Evolutionary conservation across 805 yeast species (phyloP).

Genomic region (Yarrowia sp.): DNA sequence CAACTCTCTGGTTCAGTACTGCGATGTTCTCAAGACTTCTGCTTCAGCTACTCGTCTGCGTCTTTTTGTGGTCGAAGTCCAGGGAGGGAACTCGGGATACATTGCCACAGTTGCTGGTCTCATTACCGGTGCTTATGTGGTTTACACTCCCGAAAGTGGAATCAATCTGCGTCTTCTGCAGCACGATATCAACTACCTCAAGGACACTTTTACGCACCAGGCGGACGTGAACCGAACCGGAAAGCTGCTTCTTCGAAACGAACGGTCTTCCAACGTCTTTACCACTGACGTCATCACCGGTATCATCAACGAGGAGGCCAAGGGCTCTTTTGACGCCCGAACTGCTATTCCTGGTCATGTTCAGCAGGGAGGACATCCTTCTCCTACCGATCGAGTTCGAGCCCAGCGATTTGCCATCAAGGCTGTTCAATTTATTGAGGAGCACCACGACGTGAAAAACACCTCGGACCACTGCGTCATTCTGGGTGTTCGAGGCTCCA

Average conservation of each 20-base stretch:
- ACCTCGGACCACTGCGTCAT: slow-evolving; percentile 50
- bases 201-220: slow-evolving; percentile 66
- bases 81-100: slow-evolving; percentile 96
- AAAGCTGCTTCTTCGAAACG: slow-evolving; percentile 77
- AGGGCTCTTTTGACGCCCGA: slow-evolving; percentile 78
- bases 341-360: slow-evolving; percentile 98
- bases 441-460: slow-evolving; percentile 34
- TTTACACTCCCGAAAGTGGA: slow-evolving; percentile 85
- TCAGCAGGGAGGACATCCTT: slow-evolving; percentile 95
- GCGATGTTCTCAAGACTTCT: slow-evolving; percentile 91
- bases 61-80: slow-evolving; percentile 94
- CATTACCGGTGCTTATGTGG: slow-evolving; percentile 86
- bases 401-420: slow-evolving; percentile 88
- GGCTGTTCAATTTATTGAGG: slow-evolving; percentile 84
- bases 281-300: slow-evolving; percentile 79
- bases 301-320: slow-evolving; percentile 74
- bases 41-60: slow-evolving; percentile 94
- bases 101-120: slow-evolving; percentile 83
- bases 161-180: slow-evolving; percentile 64
- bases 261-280: slow-evolving; percentile 76
- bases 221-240: slow-evolving; percentile 81
- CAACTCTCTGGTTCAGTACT: slow-evolving; percentile 83
- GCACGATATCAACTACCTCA: slow-evolving; percentile 69
- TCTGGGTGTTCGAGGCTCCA: slow-evolving; percentile 76
- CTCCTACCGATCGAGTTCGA: slow-evolving; percentile 87